Evolutionary conservation across 495 filamentous ascomycete genomes (phyloP).

Genomic region (Podospora bellae-mahoneyi): DNA sequence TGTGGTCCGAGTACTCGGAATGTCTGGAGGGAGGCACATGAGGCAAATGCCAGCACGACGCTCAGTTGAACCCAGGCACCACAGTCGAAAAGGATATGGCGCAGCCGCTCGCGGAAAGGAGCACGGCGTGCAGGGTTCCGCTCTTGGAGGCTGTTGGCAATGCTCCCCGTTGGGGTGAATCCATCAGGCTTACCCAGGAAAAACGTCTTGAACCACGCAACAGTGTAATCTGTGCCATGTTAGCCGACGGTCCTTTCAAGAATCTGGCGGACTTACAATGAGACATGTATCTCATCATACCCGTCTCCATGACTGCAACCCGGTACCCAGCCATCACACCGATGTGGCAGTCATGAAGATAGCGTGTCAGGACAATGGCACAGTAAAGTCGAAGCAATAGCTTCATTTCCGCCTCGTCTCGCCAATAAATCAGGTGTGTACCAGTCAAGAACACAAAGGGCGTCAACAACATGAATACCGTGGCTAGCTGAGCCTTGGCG

Average conservation of each 20-base stretch:
- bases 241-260: not conserved
- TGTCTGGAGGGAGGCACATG: not conserved
- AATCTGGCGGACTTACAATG: not conserved
- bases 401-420: not conserved
- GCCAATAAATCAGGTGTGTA: not conserved
- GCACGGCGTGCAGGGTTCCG: not conserved
- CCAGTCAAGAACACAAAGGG: constrained; percentile 1
- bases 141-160: not conserved
- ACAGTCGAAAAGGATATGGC: not conserved
- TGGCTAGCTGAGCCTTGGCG: constrained; percentile 4
- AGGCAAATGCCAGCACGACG: not conserved
- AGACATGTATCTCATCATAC: not conserved
- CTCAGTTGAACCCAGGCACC: not conserved
- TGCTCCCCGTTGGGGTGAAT: constrained; percentile 2
- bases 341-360: not conserved
- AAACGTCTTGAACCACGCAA: constrained; percentile 5
- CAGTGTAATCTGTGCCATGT: not conserved
- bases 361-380: not conserved
- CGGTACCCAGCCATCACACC: not conserved
- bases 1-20: not conserved
- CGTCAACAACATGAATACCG: not conserved
- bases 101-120: not conserved
- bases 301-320: not conserved
- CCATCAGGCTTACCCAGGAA: not conserved
- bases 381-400: not conserved